phyloP scores from a whole-genome alignment of 139 green algal genomes.

The Medakamo hakoo region DNA sequence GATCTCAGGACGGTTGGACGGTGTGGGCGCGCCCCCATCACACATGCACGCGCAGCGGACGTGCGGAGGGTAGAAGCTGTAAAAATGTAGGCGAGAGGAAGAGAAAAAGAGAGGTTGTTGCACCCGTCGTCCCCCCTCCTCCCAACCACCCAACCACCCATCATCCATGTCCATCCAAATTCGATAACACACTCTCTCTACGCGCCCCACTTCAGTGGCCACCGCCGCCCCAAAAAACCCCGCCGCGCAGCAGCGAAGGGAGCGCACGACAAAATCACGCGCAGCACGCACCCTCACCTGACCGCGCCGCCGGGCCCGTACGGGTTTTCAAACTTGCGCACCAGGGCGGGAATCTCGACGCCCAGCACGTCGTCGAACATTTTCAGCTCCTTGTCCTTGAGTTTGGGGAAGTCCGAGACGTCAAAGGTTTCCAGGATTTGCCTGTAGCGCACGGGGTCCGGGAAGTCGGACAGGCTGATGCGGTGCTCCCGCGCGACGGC shows the following conservation, averaged over 20 bases:
- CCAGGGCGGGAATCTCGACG: slow-evolving; percentile 75
- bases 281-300: neutral
- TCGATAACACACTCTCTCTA: no score
- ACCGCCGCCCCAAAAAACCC: no score
- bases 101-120: neutral
- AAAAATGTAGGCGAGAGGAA: neutral
- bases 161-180: no score
- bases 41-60: no score
- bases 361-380: slow-evolving; percentile 64
- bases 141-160: neutral
- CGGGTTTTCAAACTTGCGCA: slow-evolving; percentile 77
- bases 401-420: slow-evolving; percentile 58
- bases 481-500: slow-evolving; percentile 82
- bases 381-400: slow-evolving; percentile 38
- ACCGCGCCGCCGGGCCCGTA: slow-evolving; percentile 12
- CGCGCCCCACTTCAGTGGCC: no score
- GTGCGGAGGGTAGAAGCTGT: no score
- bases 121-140: neutral
- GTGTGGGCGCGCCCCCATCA: no score
- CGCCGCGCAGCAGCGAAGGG: no score
- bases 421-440: slow-evolving; percentile 74
- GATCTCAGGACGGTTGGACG: neutral
- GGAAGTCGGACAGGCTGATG: slow-evolving; percentile 79
- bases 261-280: no score
- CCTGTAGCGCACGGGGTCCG: slow-evolving; percentile 61